phyloP scores from a whole-genome alignment of 495 filamentous ascomycete genomes.

The Patellaria atrata region DNA sequence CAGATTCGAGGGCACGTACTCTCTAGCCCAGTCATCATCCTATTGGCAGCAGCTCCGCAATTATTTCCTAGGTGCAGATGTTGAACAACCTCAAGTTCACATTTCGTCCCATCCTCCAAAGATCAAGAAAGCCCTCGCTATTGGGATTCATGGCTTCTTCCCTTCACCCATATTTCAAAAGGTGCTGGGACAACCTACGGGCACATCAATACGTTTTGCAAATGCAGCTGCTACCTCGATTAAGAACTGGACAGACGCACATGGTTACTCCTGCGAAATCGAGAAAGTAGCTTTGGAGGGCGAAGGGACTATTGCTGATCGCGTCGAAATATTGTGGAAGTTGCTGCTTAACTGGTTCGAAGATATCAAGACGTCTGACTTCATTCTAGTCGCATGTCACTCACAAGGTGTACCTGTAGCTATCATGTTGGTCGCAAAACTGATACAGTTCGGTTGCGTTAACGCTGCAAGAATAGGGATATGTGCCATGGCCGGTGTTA shows the following conservation, averaged over 20 bases:
- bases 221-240: constrained; percentile 77
- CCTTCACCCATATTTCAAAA: constrained; percentile 71
- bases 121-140: constrained; percentile 73
- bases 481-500: constrained; percentile 92
- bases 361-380: constrained; percentile 71
- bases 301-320: constrained; percentile 87
- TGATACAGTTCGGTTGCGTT: constrained; percentile 68
- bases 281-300: constrained; percentile 91
- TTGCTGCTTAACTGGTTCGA: constrained; percentile 90
- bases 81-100: constrained; percentile 49
- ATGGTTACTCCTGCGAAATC: constrained; percentile 43
- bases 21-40: constrained; percentile 16
- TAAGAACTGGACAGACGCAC: constrained; percentile 53
- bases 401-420: constrained; percentile 91
- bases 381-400: constrained; percentile 81
- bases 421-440: constrained; percentile 82
- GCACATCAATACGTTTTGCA: constrained; percentile 86
- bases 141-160: constrained; percentile 90
- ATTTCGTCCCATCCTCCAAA: constrained; percentile 52
- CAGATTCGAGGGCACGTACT: constrained; percentile 23
- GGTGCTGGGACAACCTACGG: constrained; percentile 85
- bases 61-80: constrained; percentile 19
- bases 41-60: constrained; percentile 23
- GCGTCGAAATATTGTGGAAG: constrained; percentile 87
- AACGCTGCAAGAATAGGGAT: constrained; percentile 56